Evolutionary conservation across 1,139 yeast species (phyloP).

Genomic region (Suhomyces bolitotheri): DNA sequence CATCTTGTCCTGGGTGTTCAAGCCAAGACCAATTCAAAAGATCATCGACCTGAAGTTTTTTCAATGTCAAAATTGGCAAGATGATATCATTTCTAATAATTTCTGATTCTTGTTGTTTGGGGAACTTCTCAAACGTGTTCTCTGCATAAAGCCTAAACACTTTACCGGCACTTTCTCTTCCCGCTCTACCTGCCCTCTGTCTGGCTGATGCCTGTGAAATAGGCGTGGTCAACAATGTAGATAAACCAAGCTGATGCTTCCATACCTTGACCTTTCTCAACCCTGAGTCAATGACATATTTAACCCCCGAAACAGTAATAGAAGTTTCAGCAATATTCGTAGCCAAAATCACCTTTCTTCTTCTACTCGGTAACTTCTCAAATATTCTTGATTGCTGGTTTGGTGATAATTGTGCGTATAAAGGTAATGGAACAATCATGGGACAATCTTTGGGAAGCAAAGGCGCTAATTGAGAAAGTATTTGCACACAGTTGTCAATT

Average conservation of each 20-base stretch:
- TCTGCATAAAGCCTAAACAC: conserved; percentile 85
- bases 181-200: conserved; percentile 98
- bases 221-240: conserved; percentile 87
- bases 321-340: conserved; percentile 98
- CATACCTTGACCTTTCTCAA: conserved; percentile 90
- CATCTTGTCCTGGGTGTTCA: conserved; percentile 81
- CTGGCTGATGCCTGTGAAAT: conserved; percentile 93
- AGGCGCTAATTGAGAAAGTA: conserved; percentile 61
- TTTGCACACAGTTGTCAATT: conserved; percentile 78
- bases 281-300: conserved; percentile 91
- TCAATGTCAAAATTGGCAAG: conserved; percentile 79
- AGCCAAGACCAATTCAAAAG: conserved; percentile 89
- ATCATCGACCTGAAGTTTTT: conserved; percentile 80
- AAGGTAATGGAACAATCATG: conserved; percentile 69
- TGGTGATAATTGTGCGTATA: conserved; percentile 92
- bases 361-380: conserved; percentile 53
- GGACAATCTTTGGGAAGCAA: conserved; percentile 77
- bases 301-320: conserved; percentile 92
- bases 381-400: conserved; percentile 79
- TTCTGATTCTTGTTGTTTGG: conserved; percentile 88
- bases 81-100: conserved; percentile 84
- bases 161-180: conserved; percentile 91
- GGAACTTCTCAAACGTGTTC: conserved; percentile 57
- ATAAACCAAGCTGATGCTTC: conserved; percentile 89
- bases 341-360: conserved; percentile 82